These are phyloP conservation scores for Penicillium atrosanguineum DNA, from an alignment of 495 filamentous ascomycete genomes.

Conservation along the genomic window DNA sequence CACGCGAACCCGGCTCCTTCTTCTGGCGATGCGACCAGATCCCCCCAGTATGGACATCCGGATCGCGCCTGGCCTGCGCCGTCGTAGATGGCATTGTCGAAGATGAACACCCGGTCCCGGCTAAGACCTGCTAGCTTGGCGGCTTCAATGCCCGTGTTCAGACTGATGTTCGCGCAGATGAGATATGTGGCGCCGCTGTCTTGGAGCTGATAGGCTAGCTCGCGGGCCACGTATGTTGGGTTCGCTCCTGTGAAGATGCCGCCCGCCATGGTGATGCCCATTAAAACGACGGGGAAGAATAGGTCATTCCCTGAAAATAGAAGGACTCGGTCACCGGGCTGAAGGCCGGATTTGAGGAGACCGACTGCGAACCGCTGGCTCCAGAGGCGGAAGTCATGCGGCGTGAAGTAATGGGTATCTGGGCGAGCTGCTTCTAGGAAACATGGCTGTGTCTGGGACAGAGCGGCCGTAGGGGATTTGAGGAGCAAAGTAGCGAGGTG, in stretches of 20 bases:
- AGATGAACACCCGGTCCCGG: slow-evolving; percentile 45
- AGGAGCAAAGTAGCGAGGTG: slow-evolving; percentile 52
- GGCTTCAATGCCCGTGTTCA: slow-evolving; percentile 45
- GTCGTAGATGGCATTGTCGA: slow-evolving; percentile 46
- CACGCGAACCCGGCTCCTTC: slow-evolving; percentile 47
- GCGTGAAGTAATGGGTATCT: slow-evolving; percentile 54
- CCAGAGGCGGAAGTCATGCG: slow-evolving; percentile 62
- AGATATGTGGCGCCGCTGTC: slow-evolving; percentile 67
- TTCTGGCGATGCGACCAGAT: slow-evolving; percentile 38
- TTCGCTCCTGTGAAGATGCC: slow-evolving; percentile 80
- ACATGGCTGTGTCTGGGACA: slow-evolving; percentile 40
- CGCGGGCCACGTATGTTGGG: slow-evolving; percentile 66
- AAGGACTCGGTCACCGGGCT: slow-evolving; percentile 68
- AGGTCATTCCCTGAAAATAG: slow-evolving; percentile 70
- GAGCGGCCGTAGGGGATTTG: slow-evolving; percentile 41
- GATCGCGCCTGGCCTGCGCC: slow-evolving; percentile 31
- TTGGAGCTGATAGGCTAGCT: slow-evolving; percentile 71
- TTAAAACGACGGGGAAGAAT: slow-evolving; percentile 69
- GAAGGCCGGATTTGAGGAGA: slow-evolving; percentile 60
- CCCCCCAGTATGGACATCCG: slow-evolving; percentile 51
- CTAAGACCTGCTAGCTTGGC: slow-evolving; percentile 39
- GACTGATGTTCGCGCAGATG: slow-evolving; percentile 49
- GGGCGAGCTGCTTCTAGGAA: slow-evolving; percentile 57
- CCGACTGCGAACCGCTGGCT: slow-evolving; percentile 71
- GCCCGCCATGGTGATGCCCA: slow-evolving; percentile 74